phyloP scores from a whole-genome alignment of 2,329 filamentous ascomycete species.

The Neurospora sp. region DNA sequence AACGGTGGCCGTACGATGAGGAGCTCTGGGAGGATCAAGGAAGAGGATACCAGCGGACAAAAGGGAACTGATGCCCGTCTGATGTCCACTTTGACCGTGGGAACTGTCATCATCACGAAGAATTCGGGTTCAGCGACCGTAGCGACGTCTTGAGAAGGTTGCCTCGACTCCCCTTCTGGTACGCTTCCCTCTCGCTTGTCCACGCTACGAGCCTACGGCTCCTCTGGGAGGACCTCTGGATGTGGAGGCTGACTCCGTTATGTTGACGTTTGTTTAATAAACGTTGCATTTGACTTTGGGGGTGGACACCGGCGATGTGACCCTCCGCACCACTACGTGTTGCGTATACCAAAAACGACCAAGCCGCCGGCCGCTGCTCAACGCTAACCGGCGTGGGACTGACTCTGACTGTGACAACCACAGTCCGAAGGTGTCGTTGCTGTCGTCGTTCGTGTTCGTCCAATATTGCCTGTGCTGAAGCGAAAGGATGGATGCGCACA shows the following conservation, averaged over 20 bases:
- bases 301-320: background rate
- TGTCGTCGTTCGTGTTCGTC: background rate
- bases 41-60: background rate
- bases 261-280: background rate
- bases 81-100: background rate
- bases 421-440: background rate
- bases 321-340: background rate
- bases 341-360: background rate
- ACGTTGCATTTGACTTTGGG: background rate
- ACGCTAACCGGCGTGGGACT: background rate
- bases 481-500: background rate
- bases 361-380: background rate
- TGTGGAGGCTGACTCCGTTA: background rate
- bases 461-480: background rate
- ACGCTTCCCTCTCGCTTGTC: background rate
- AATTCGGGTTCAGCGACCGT: background rate
- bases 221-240: background rate
- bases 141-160: background rate
- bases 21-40: background rate
- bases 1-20: background rate
- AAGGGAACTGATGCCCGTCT: background rate
- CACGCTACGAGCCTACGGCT: background rate
- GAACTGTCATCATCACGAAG: background rate
- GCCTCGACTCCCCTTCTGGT: background rate
- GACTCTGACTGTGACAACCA: background rate